Conservation (phyloP, 1,284 basidiomycete species). For the Earliella scabrosa region DNA sequence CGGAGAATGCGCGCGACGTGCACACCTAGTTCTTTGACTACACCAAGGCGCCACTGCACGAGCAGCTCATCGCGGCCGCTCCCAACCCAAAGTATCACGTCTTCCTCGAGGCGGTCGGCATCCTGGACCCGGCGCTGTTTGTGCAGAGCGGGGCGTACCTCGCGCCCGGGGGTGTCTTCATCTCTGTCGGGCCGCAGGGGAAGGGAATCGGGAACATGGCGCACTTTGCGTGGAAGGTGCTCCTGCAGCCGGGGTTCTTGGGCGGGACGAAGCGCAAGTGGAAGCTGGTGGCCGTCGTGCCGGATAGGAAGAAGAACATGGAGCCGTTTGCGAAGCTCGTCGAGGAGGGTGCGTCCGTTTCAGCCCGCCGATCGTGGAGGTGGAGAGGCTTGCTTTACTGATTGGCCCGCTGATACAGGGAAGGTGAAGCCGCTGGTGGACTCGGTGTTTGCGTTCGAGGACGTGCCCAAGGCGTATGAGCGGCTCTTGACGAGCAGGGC, state of each 20-base stretch:
- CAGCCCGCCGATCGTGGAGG: no score
- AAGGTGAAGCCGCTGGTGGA: slow-evolving; percentile 63
- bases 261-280: slow-evolving; percentile 52
- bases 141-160: slow-evolving; percentile 28
- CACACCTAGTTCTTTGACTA: slow-evolving; percentile 70
- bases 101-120: slow-evolving; percentile 46
- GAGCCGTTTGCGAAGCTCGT: slow-evolving; percentile 42
- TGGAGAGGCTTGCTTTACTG: no score
- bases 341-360: slow-evolving; percentile 48
- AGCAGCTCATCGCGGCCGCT: slow-evolving; percentile 43
- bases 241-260: slow-evolving; percentile 44
- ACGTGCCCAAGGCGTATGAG: slow-evolving; percentile 63
- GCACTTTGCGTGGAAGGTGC: slow-evolving; percentile 26
- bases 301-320: slow-evolving; percentile 32
- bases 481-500: slow-evolving; percentile 57
- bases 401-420: slow-evolving; percentile 44
- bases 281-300: slow-evolving; percentile 40
- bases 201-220: slow-evolving; percentile 13
- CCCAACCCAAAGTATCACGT: slow-evolving; percentile 46
- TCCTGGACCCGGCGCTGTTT: slow-evolving; percentile 29
- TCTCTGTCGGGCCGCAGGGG: slow-evolving; percentile 29
- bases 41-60: slow-evolving; percentile 47
- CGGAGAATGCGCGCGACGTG: no score
- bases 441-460: slow-evolving; percentile 60
- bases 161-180: slow-evolving; percentile 25